These are phyloP conservation scores for Trichopus zeylanicus DNA, from an alignment of 116 monocot species.

Conservation along the genomic window DNA sequence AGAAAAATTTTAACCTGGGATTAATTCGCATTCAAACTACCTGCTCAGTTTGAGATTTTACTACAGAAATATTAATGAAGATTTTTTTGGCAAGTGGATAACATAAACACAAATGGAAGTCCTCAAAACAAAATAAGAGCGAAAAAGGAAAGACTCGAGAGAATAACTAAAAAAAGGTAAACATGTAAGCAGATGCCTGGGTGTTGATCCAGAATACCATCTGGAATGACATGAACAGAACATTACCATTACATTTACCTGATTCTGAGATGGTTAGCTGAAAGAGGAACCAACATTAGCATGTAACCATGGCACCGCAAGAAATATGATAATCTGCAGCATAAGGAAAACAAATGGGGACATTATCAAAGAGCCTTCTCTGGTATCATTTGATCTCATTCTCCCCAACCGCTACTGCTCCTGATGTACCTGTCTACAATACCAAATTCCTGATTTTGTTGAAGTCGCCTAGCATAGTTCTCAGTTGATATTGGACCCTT, in stretches of 20 bases:
- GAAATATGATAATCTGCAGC: not conserved
- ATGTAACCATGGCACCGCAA: not conserved
- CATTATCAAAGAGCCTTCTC: not conserved
- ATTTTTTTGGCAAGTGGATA: too few species aligned
- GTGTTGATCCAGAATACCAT: not conserved
- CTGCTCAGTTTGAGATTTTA: too few species aligned
- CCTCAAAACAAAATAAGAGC: too few species aligned
- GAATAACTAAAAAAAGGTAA: too few species aligned
- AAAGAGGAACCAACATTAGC: not conserved
- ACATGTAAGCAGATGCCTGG: not conserved
- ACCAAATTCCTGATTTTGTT: constrained; percentile 67
- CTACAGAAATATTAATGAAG: too few species aligned
- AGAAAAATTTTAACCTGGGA: too few species aligned
- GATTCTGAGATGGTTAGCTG: not conserved
- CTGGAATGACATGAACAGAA: not conserved
- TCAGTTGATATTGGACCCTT: constrained; percentile 66
- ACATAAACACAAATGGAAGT: too few species aligned
- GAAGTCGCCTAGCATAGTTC: constrained; percentile 67
- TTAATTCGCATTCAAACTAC: too few species aligned
- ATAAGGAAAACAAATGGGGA: not conserved
- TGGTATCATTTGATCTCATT: constrained; percentile 5
- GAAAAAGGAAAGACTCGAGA: too few species aligned
- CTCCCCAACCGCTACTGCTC: constrained; percentile 66
- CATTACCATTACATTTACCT: not conserved
- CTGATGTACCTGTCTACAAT: constrained; percentile 57